A percentile compares a stretch with the other conserved stretches of the same genome.
Evolutionary conservation across 306 rosid genomes (phyloP).

Genomic region (Inga oerstediana): DNA sequence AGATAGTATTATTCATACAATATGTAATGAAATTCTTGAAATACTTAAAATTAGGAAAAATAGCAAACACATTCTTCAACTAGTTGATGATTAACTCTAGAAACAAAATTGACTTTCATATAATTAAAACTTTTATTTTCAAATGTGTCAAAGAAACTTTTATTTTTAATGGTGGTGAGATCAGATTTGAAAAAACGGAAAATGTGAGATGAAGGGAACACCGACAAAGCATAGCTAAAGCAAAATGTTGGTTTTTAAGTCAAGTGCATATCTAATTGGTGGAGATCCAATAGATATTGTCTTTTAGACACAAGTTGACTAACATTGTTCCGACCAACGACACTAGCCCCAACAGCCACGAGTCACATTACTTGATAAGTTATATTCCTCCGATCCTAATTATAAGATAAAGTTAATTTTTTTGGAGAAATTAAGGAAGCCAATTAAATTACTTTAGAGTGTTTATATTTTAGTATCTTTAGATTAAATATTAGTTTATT

Average conservation of each 20-base stretch:
- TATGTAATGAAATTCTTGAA: neutral
- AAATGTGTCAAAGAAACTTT: too few relatives aligned
- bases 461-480: too few relatives aligned
- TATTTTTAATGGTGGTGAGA: neutral
- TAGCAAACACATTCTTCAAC: neutral
- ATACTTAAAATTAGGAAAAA: neutral
- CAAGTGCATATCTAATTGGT: neutral
- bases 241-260: neutral
- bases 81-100: neutral
- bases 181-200: neutral
- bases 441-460: too few relatives aligned
- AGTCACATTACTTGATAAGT: neutral
- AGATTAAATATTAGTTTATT: too few relatives aligned
- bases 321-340: neutral
- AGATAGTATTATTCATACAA: neutral
- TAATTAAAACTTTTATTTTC: neutral
- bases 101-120: neutral
- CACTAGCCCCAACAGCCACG: neutral
- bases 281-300: neutral
- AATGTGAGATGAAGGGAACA: neutral
- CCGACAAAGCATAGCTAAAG: neutral
- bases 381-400: too few relatives aligned
- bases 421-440: too few relatives aligned
- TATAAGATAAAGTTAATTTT: too few relatives aligned
- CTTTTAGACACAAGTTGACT: conserved; percentile 13